Evolutionary conservation across 2,329 filamentous ascomycete species (phyloP), one percentile per base, ranked within the genome.

Genomic region (Monilinia aucupariae): DNA sequence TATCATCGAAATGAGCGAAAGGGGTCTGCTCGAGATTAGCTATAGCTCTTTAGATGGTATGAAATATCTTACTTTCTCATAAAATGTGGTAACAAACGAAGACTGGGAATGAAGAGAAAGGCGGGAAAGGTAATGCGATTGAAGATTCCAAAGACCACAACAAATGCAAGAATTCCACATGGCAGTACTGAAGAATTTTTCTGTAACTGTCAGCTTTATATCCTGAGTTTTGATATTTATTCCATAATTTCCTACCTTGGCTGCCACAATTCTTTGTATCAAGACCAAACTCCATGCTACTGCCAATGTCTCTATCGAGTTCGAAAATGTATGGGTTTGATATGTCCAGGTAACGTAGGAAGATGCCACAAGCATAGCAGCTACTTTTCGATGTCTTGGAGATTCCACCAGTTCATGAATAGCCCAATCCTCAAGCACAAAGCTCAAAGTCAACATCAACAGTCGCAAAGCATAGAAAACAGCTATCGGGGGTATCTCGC

Each of bases 281-380:
- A 99, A 78, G 54, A 97, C 92, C 75, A 99, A 78, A 72, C 90
- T 92, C 94, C 94, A 99, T 61, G 91, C 85, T 59, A 99, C 92
- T 58, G 93, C 83, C 70, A 99, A 80, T 3, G 94, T 97, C 79
- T 99, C 94, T 68, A 97, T 84, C 66, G 93, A 96, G 77, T 99
- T 99, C 67, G 93, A 97, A 76, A 99, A 97, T 15, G 94, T 97
- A 77, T 99, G 94, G 22, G 91, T 94, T 77, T 99, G 94, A 78
- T 93, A 96, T 51, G 93, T 97, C 93, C 94, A 99, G 54, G 94
- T 99, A 70, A 97, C 93, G 77, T 97, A 99, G 32, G 92, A 97
- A 34, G 93, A 97, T 52, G 93, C 92, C 65, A 97, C 89, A 63
- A 99, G 82, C 52, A 96, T 80, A 51, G 96, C 84, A 12, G 92